Conservation (phyloP, 2,329 filamentous ascomycete genomes). For the Botryotinia narcissicola region DNA sequence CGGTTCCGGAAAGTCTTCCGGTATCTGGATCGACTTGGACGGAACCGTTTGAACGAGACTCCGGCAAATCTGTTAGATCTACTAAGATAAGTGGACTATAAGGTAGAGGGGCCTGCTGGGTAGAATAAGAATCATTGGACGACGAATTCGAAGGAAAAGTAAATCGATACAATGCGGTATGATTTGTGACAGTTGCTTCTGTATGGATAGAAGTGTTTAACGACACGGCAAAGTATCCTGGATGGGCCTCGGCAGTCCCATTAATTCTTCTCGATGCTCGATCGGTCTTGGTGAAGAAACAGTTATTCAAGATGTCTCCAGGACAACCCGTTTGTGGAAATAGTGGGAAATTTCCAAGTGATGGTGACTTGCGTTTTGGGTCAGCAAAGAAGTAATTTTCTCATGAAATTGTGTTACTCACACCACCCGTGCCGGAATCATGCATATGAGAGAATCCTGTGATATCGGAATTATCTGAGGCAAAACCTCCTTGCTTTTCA, state of each 20-base stretch:
- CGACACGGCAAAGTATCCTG: constrained; percentile 64
- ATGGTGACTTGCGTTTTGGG: constrained; percentile 44
- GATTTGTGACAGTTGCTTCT: constrained; percentile 68
- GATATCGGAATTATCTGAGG: constrained; percentile 45
- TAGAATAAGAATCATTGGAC: constrained; percentile 30
- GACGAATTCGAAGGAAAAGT: constrained; percentile 49
- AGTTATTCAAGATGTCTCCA: constrained; percentile 59
- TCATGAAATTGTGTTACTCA: constrained; percentile 5
- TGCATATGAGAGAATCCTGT: constrained; percentile 41
- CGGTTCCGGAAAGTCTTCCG: constrained; percentile 62
- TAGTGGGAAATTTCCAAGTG: constrained; percentile 70
- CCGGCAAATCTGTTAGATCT: constrained; percentile 62
- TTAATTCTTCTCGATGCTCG: constrained; percentile 44
- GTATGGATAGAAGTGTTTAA: constrained; percentile 56
- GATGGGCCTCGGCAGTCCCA: constrained; percentile 53
- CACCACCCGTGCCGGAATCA: constrained; percentile 47
- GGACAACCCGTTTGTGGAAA: constrained; percentile 65
- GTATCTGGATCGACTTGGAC: constrained; percentile 53
- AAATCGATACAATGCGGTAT: constrained; percentile 64
- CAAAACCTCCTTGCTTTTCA: constrained; percentile 57
- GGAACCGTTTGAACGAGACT: constrained; percentile 57
- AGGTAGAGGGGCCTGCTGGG: constrained; percentile 24
- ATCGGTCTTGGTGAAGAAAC: constrained; percentile 54
- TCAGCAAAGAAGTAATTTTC: not conserved
- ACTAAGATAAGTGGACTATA: constrained; percentile 61